Evolutionary conservation across 306 rosid species (phyloP).

Genomic region (Adenanthera pavonina): DNA sequence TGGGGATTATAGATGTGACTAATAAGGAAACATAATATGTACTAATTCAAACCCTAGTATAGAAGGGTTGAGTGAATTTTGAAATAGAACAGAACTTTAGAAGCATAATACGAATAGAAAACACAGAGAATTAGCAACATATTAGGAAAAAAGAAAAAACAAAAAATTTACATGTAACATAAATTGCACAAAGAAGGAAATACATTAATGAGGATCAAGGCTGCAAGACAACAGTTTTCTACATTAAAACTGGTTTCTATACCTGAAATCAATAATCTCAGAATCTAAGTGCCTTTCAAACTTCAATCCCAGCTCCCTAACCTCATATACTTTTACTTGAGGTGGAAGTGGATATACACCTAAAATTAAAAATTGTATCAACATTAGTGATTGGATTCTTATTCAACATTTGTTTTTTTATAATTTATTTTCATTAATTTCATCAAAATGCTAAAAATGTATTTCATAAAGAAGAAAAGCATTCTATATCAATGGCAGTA

Average conservation of each 20-base stretch:
- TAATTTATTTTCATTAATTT: not conserved
- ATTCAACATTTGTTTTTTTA: slow-evolving; percentile 9
- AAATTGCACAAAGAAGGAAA: not conserved
- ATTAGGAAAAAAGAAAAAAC: not conserved
- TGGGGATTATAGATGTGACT: not conserved
- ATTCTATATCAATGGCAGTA: slow-evolving; percentile 66
- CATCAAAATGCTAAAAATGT: slow-evolving; percentile 11
- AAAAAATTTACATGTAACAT: not conserved
- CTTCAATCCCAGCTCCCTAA: slow-evolving; percentile 81
- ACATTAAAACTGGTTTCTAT: slow-evolving; percentile 18
- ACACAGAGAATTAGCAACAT: not conserved
- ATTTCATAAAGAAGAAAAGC: not conserved
- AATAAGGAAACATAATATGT: not conserved
- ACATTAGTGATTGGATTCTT: not conserved
- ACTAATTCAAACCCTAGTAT: not conserved
- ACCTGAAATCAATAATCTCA: slow-evolving; percentile 94
- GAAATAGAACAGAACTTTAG: not conserved
- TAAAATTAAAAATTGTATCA: slow-evolving; percentile 42
- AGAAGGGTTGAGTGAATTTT: not conserved
- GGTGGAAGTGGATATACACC: slow-evolving; percentile 99
- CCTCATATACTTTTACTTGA: slow-evolving; percentile 87
- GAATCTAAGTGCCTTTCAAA: slow-evolving; percentile 93
- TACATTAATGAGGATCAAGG: not conserved
- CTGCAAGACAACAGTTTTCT: not conserved
- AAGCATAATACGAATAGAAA: not conserved